Base-by-base conservation (phyloP, 805 yeast species). In the Kluyveromyces aestuarii region DNA sequence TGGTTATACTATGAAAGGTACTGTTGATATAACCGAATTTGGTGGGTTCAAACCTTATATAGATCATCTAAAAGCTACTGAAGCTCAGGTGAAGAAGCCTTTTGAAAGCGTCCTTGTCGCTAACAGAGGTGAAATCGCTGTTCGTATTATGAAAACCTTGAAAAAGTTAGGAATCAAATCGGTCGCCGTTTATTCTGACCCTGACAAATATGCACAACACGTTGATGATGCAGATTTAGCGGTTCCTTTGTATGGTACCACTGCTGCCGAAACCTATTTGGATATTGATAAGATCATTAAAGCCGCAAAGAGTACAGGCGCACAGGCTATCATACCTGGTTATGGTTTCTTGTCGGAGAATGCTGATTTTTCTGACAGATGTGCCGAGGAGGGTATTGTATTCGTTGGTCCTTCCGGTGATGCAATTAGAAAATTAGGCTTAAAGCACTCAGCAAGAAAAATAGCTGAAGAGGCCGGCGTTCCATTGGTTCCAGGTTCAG, bases 391-490 rank as follows among this genome's bases (percentile, higher is more conserved):
- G 64, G 95, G 93, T 37, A 82, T 91, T 56, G 84, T 83, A 1
- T 91, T 91, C 69, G 95, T 91, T 41, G 99, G 99, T n/a, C 99
- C 99, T 16, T 75, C 91, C 14, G 96, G 96, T 46, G 89, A 87
- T 52, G 90, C 96, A 9, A 93, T 91, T 61, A 76, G 96, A 64
- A 81, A 82, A 59, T 75, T 91, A 45, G 99, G 99, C 42, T 75
- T 93, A 56, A 91, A 91, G 72, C 99, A 93, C 65, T 89, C 97
- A 44, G 99, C 99, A 8, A 81, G 98, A 70, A 93, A 82, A 62
- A 87, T 93, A 55, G 99, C 99, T 19, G 78, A 77, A 55, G 74
- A 74, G 43, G 98, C 98, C n/a, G 82, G 83, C 41, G 98, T 91
- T 45, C 99, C 99, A 6, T 74, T 93, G 50, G 97, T 90, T 50